Conservation (phyloP, 129 eudicot species). For the Scalesia atractyloides region DNA sequence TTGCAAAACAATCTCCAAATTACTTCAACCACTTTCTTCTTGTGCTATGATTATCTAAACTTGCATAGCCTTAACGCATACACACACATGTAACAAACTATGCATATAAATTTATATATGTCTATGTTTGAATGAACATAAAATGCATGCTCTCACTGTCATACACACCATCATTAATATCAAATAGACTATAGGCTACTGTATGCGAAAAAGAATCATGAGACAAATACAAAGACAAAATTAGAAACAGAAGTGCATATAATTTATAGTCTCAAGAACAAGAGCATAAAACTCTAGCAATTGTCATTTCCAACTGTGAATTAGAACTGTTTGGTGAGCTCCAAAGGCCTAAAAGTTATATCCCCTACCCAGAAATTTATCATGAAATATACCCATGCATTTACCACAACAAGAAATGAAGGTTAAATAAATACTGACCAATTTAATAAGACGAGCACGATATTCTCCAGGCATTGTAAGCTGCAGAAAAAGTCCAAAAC, state of each 20-base stretch:
- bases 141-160: background rate
- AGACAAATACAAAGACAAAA: conserved; percentile 10
- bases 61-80: conserved; percentile 7
- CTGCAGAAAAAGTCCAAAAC: conserved; percentile 46
- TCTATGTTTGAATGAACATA: background rate
- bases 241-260: background rate
- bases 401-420: conserved; percentile 8
- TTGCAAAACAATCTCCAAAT: background rate
- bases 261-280: conserved; percentile 3
- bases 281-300: background rate
- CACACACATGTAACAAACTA: background rate
- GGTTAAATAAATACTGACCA: conserved; percentile 53
- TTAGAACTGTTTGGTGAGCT: conserved; percentile 9
- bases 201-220: background rate
- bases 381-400: conserved; percentile 23
- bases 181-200: conserved; percentile 10
- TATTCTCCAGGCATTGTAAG: conserved; percentile 75
- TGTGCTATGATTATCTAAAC: conserved; percentile 18
- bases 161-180: background rate
- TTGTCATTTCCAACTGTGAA: conserved; percentile 12
- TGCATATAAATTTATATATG: background rate
- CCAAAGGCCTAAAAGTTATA: background rate
- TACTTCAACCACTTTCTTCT: conserved; percentile 11
- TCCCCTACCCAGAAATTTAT: conserved; percentile 8
- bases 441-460: conserved; percentile 77